These are phyloP conservation scores for Jamesozyma rosinii DNA, from an alignment of 805 yeast genomes.

Conservation along the genomic window DNA sequence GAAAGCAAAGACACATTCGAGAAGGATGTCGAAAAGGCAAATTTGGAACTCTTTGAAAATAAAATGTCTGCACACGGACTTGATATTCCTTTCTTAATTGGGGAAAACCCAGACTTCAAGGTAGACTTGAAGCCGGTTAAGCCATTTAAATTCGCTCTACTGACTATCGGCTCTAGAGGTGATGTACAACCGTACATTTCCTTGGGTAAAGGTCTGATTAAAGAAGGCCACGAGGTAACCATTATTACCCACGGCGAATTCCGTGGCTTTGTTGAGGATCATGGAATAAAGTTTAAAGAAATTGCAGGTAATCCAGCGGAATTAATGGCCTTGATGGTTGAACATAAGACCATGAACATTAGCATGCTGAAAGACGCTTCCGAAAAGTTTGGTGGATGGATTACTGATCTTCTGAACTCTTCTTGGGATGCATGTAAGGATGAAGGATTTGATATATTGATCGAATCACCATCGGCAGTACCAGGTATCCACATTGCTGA, in stretches of 20 bases:
- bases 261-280: constrained; percentile 56
- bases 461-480: constrained; percentile 96
- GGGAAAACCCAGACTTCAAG: constrained; percentile 49
- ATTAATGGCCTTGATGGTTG: constrained; percentile 85
- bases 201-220: constrained; percentile 63
- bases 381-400: constrained; percentile 72
- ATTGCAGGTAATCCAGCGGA: constrained; percentile 92
- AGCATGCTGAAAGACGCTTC: constrained; percentile 78
- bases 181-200: constrained; percentile 96
- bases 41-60: constrained; percentile 59
- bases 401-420: constrained; percentile 55
- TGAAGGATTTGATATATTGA: constrained; percentile 54
- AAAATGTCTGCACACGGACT: constrained; percentile 51
- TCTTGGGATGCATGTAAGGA: constrained; percentile 83
- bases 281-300: constrained; percentile 59
- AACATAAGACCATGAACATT: constrained; percentile 80
- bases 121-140: constrained; percentile 46
- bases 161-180: constrained; percentile 92
- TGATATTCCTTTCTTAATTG: constrained; percentile 60
- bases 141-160: constrained; percentile 49
- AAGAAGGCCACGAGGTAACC: constrained; percentile 75
- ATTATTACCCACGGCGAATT: constrained; percentile 86
- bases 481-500: constrained; percentile 94
- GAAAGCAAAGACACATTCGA: constrained; percentile 1
- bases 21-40: constrained; percentile 40